Base-by-base conservation (phyloP, 352 stramenopile genomes). In the Globisporangium acanthophoron region DNA sequence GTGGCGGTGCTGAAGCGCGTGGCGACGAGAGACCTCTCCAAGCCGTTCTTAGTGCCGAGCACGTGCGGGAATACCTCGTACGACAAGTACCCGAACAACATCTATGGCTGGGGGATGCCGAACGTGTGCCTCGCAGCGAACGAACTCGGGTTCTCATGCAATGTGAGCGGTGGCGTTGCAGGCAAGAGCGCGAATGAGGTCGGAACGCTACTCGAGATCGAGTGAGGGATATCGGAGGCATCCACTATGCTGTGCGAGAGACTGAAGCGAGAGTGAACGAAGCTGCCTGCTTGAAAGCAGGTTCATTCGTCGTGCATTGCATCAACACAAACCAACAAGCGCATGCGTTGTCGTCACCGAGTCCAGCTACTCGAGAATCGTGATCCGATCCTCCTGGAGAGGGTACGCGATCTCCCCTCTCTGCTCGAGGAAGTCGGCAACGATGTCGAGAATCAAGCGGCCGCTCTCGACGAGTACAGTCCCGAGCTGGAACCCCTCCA, bases 401-500 rank as follows among this genome's bases (percentile, higher is more conserved):
- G 54, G 54, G 20, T 60, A 60, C 16, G 44, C 44, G 44, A 60
- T 60, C 21, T 54, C 8, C 11, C 27, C n/a, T 52, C 20, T 37
- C 6, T 24, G 29, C 37, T 54, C 8, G 5, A 60, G 24, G 24
- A 60, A 60, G 18, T n/a, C 16, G 5, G 54, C 54, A 13, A 60
- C 44, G 33, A 48, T 40, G 44, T 60, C 54, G 9, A 29, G 45
- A 11, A 60, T 41, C 9, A 60, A 4, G 15, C 29, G 44, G 7
- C 54, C 54, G 3, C 33, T 29, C 27, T 29, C 46, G 6, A 54
- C 15, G 1, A 54, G 29, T 12, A 54, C 45, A 5, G 27, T 46
- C 13, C 54, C 9, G 3, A 24, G 15, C 8, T 50, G 33, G 49
- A 52, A 52, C 7, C 43, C 54, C 15, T 8, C 31, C 20, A 24